A percentile compares a stretch with the other conserved stretches of the same genome.
Evolutionary conservation across 768 basidiomycete genomes (phyloP).

Genomic region (Xerocomellus chrysenteron): DNA sequence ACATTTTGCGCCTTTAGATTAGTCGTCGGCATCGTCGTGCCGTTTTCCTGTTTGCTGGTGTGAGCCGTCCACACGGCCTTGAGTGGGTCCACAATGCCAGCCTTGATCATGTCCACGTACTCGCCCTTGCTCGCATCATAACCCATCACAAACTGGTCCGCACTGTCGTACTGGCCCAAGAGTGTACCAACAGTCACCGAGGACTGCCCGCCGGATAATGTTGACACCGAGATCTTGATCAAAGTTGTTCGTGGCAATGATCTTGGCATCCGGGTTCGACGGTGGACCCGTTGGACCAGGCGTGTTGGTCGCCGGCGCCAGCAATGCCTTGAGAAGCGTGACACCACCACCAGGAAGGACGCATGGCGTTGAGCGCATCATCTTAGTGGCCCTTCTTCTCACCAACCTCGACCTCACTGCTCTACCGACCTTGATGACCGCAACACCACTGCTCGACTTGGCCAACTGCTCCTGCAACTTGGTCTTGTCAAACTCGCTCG

Average conservation of each 20-base stretch:
- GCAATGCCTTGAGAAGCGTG: slow-evolving; percentile 83
- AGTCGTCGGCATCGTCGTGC: no score
- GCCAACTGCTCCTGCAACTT: slow-evolving; percentile 97
- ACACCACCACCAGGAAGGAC: slow-evolving; percentile 97
- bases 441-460: slow-evolving; percentile 94
- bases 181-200: slow-evolving; percentile 91
- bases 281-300: slow-evolving; percentile 48
- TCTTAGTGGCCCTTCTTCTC: slow-evolving; percentile 99
- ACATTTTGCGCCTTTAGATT: no score
- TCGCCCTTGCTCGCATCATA: slow-evolving; percentile 92
- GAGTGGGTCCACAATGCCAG: slow-evolving; percentile 92
- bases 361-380: slow-evolving; percentile 93
- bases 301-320: slow-evolving; percentile 59
- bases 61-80: slow-evolving; percentile 94
- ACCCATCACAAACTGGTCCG: slow-evolving; percentile 82
- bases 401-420: slow-evolving; percentile 91
- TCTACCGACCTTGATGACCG: slow-evolving; percentile 98
- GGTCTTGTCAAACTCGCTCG: no score
- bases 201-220: slow-evolving; percentile 88
- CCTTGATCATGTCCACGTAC: slow-evolving; percentile 92
- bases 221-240: slow-evolving; percentile 95
- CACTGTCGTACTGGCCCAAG: slow-evolving; percentile 59
- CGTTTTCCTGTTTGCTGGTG: no score
- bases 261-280: slow-evolving; percentile 54
- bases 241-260: slow-evolving; percentile 85